These are phyloP conservation scores for Acacia acuminata DNA, from an alignment of 306 rosid genomes.

Conservation along the genomic window DNA sequence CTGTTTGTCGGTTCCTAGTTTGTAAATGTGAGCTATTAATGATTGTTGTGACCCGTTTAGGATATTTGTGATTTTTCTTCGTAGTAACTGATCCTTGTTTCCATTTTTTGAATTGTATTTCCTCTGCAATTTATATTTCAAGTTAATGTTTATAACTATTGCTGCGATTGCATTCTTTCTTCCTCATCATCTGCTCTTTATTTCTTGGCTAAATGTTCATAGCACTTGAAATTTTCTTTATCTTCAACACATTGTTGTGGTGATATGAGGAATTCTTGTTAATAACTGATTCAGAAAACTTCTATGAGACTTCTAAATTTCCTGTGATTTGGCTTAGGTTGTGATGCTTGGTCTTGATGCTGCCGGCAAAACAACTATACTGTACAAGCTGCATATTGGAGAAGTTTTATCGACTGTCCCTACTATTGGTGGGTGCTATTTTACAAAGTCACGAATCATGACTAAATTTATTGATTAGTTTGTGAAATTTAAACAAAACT, in stretches of 20 bases:
- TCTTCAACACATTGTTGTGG: not conserved
- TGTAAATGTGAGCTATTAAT: not conserved
- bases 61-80: not conserved
- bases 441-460: not conserved
- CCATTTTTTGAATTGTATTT: not conserved
- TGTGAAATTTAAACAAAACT: not conserved
- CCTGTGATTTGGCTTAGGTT: slow-evolving; percentile 56
- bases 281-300: not conserved
- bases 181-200: not conserved
- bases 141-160: not conserved
- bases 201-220: not conserved
- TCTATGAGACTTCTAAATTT: not conserved
- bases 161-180: not conserved
- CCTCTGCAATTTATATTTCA: not conserved
- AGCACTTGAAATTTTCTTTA: slow-evolving; percentile 7
- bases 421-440: slow-evolving; percentile 68
- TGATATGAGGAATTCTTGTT: not conserved
- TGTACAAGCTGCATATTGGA: slow-evolving; percentile 90
- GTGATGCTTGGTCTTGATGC: slow-evolving; percentile 98
- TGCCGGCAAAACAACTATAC: slow-evolving; percentile 90
- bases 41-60: not conserved
- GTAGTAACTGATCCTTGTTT: not conserved
- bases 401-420: slow-evolving; percentile 93
- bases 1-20: not conserved
- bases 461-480: not conserved